phyloP scores from a whole-genome alignment of 2,329 filamentous ascomycete genomes.

The Xylaria sp. region DNA sequence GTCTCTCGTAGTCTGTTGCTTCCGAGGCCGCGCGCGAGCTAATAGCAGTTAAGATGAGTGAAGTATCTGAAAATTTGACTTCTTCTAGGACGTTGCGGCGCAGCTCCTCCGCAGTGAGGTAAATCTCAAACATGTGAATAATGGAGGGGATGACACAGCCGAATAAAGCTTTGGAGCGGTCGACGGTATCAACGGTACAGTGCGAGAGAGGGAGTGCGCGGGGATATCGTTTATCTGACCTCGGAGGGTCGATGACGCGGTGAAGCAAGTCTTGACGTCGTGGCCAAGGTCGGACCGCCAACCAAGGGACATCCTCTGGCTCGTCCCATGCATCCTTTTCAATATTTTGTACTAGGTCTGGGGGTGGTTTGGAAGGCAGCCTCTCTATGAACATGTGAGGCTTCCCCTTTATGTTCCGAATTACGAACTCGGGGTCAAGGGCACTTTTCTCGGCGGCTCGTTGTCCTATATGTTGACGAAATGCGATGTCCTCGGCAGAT shows the following conservation, averaged over 20 bases:
- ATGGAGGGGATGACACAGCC: constrained; percentile 78
- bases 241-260: constrained; percentile 26
- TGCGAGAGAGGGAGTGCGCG: constrained; percentile 58
- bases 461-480: constrained; percentile 40
- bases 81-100: constrained; percentile 63
- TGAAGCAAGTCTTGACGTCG: constrained; percentile 71
- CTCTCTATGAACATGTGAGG: constrained; percentile 58
- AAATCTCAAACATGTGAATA: constrained; percentile 73
- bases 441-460: constrained; percentile 40
- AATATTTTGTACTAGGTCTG: constrained; percentile 53
- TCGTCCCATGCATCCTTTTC: constrained; percentile 54
- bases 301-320: constrained; percentile 60
- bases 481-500: constrained; percentile 41
- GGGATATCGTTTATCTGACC: constrained; percentile 55
- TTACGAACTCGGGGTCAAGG: constrained; percentile 49
- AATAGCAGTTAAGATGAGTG: constrained; percentile 74
- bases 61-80: constrained; percentile 64
- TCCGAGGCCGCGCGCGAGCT: constrained; percentile 71
- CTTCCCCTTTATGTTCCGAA: constrained; percentile 53
- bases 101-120: constrained; percentile 71
- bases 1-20: constrained; percentile 77
- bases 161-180: constrained; percentile 59
- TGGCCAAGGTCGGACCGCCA: constrained; percentile 62
- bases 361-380: constrained; percentile 58
- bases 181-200: constrained; percentile 63